Conservation (phyloP, 2,329 filamentous ascomycete species). For the Colletotrichum chrysophilum region DNA sequence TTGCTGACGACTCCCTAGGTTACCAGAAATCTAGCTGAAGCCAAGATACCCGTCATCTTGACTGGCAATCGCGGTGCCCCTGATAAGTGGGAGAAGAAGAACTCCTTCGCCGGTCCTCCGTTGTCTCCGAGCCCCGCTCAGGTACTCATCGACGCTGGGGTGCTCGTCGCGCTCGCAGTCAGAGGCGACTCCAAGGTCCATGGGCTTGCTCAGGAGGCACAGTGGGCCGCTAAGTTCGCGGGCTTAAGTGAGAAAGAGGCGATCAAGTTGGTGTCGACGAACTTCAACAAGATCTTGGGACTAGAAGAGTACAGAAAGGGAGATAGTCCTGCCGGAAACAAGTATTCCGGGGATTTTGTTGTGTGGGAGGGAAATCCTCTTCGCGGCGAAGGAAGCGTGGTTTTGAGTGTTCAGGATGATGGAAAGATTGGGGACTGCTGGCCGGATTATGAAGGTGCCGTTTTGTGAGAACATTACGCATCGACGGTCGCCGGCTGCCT, state of each 20-base stretch:
- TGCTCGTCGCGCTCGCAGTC: conserved; percentile 2
- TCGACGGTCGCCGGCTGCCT: fast-evolving
- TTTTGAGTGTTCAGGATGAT: conserved; percentile 20
- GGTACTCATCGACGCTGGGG: background rate
- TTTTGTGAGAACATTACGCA: background rate
- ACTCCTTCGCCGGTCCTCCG: conserved; percentile 44
- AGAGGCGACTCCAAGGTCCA: conserved; percentile 40
- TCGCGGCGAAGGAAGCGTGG: conserved; percentile 40
- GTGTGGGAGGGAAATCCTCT: conserved; percentile 47
- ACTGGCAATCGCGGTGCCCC: conserved; percentile 39
- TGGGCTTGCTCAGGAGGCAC: conserved; percentile 40
- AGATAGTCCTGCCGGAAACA: background rate
- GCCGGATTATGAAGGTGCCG: background rate
- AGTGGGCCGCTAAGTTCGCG: conserved; percentile 44
- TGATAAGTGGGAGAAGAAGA: conserved; percentile 38
- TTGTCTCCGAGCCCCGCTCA: conserved; percentile 39
- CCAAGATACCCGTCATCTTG: conserved; percentile 45
- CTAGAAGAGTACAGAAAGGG: conserved; percentile 25
- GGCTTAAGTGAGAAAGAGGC: conserved; percentile 35
- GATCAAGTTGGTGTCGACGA: conserved; percentile 41
- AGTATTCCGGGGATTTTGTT: conserved; percentile 36
- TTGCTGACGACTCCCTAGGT: conserved; percentile 26
- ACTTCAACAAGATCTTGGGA: conserved; percentile 44
- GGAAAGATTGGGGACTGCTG: conserved; percentile 6
- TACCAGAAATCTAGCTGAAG: conserved; percentile 39